Conservation (phyloP, 148 eudicot species). For the Diospyros lotus region DNA sequence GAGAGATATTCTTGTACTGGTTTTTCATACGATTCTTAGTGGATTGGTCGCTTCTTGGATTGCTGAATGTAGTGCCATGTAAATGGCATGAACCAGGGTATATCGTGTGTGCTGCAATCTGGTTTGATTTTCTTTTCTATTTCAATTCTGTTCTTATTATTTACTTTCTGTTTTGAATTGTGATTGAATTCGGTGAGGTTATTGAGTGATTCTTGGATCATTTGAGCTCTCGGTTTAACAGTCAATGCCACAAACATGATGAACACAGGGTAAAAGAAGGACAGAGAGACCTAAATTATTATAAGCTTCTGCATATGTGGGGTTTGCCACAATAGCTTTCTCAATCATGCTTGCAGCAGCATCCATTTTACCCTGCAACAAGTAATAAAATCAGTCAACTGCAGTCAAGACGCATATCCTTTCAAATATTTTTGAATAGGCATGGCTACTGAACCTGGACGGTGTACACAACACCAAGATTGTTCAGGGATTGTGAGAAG, state of each 20-base stretch:
- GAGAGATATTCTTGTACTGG: too few relatives aligned
- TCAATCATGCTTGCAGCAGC: slow-evolving; percentile 99
- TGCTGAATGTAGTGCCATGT: too few relatives aligned
- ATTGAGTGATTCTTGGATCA: too few relatives aligned
- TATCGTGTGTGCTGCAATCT: too few relatives aligned
- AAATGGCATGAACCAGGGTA: too few relatives aligned
- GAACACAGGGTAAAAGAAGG: slow-evolving; percentile 9
- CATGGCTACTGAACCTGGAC: slow-evolving; percentile 63
- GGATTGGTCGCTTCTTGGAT: too few relatives aligned
- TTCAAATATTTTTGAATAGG: not conserved
- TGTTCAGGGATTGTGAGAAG: slow-evolving; percentile 97
- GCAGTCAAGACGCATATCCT: not conserved
- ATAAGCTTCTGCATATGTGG: slow-evolving; percentile 97
- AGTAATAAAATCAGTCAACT: slow-evolving; percentile 8
- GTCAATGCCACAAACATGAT: slow-evolving; percentile 6
- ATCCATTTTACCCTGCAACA: slow-evolving; percentile 94
- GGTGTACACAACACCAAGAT: slow-evolving; percentile 98
- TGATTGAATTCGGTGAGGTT: too few relatives aligned
- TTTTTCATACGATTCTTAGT: too few relatives aligned
- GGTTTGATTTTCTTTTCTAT: too few relatives aligned
- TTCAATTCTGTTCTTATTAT: too few relatives aligned
- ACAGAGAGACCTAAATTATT: slow-evolving; percentile 76
- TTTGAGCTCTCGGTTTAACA: too few relatives aligned
- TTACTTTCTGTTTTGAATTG: too few relatives aligned
- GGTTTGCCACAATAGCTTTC: slow-evolving; percentile 96